Conservation (phyloP, 768 basidiomycete species). For the Leucocoprinus sp. region DNA sequence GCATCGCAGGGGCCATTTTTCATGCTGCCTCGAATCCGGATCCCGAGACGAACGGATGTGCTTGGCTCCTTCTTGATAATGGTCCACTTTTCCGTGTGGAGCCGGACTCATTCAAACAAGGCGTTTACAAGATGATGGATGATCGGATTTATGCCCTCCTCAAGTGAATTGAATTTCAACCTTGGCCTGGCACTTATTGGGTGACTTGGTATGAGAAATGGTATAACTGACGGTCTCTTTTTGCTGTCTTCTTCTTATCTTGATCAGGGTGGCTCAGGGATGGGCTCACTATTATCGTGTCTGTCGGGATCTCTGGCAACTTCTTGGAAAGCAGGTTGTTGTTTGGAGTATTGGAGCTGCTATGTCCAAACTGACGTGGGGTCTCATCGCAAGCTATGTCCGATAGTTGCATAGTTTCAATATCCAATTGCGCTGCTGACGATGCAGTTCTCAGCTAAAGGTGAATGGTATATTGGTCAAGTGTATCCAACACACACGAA, state of each 20-base stretch:
- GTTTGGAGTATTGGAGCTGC: constrained; percentile 14
- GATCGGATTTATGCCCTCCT: constrained; percentile 23
- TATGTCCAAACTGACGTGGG: constrained; percentile 24
- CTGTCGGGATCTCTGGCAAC: no score
- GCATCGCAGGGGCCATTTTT: constrained; percentile 46
- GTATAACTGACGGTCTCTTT: background rate
- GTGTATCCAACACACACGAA: no score
- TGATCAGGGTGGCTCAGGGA: constrained; percentile 19
- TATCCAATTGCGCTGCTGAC: no score
- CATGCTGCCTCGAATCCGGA: constrained; percentile 40
- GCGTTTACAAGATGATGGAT: no score
- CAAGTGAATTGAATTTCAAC: constrained; percentile 3
- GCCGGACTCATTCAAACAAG: no score
- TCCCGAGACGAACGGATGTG: constrained; percentile 33
- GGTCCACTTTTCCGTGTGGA: no score
- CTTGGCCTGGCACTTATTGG: background rate
- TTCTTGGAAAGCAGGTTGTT: no score
- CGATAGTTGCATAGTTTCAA: no score
- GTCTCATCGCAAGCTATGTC: no score
- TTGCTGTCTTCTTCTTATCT: background rate
- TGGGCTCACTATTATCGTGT: constrained; percentile 21
- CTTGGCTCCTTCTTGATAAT: constrained; percentile 41
- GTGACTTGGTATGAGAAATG: no score
- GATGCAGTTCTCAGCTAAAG: no score
- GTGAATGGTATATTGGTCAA: no score